These are phyloP conservation scores for Coemansia sp. DNA, from an alignment of 192 early-diverging fungal genomes.

Conservation along the genomic window DNA sequence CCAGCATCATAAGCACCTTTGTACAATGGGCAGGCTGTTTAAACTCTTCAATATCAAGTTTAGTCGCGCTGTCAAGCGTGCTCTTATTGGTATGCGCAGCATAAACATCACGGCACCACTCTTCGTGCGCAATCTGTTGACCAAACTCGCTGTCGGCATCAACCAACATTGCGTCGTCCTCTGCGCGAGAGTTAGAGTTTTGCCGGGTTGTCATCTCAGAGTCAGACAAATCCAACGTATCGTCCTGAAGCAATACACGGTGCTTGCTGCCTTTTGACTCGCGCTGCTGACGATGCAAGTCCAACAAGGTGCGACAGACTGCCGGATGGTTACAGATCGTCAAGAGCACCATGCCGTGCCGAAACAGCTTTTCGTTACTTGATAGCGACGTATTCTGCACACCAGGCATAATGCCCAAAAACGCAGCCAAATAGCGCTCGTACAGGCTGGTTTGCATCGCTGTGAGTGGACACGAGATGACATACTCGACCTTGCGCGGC, in stretches of 20 bases:
- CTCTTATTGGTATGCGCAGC: not conserved
- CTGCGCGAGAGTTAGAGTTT: not conserved
- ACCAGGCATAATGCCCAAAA: conserved; percentile 2
- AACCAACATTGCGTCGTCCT: not conserved
- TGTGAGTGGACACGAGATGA: conserved; percentile 64
- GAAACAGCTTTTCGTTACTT: conserved; percentile 15
- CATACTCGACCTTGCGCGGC: conserved; percentile 68
- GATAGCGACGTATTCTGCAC: not conserved
- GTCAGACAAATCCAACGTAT: not conserved
- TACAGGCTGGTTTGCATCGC: conserved; percentile 60
- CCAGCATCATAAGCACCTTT: conserved; percentile 58
- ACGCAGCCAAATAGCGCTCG: conserved; percentile 28
- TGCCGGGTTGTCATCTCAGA: not conserved
- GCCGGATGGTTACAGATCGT: conserved; percentile 69
- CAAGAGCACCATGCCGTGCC: conserved; percentile 24
- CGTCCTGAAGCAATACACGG: not conserved
- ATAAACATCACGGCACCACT: conserved; percentile 17
- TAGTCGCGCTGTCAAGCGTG: not conserved
- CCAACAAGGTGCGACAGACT: conserved; percentile 33
- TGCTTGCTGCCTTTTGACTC: not conserved
- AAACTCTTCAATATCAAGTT: conserved; percentile 6
- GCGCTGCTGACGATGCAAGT: not conserved
- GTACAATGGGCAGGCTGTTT: conserved; percentile 28
- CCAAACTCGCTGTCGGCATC: conserved; percentile 7
- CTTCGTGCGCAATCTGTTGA: conserved; percentile 3